Evolutionary conservation across 805 yeast genomes (phyloP).

Genomic region (Blastobotrys mokoenaii): DNA sequence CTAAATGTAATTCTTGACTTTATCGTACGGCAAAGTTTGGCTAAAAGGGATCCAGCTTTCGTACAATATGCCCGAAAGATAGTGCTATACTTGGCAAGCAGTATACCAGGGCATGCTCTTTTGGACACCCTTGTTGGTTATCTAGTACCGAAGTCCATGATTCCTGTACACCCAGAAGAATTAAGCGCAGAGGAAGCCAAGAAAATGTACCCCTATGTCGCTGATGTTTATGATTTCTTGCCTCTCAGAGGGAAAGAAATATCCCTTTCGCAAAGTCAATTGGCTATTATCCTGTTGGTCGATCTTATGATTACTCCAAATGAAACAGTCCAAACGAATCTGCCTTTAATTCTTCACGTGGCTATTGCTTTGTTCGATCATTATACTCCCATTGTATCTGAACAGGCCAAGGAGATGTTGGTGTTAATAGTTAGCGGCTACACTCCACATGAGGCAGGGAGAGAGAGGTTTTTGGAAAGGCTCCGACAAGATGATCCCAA

Average conservation of each 20-base stretch:
- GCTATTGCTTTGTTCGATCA: conserved; percentile 80
- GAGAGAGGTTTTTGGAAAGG: conserved; percentile 36
- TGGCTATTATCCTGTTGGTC: conserved; percentile 76
- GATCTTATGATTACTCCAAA: conserved; percentile 61
- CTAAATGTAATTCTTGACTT: conserved; percentile 65
- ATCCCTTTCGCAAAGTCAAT: conserved; percentile 77
- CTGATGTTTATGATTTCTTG: conserved; percentile 54
- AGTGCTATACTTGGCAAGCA: conserved; percentile 54
- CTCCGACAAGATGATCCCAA: conserved; percentile 46
- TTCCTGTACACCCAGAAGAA: conserved; percentile 51
- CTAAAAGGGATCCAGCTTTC: conserved; percentile 60
- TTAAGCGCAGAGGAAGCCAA: conserved; percentile 29
- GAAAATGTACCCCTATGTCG: conserved; percentile 60
- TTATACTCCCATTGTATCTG: conserved; percentile 73
- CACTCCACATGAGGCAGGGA: conserved; percentile 14
- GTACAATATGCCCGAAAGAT: conserved; percentile 77
- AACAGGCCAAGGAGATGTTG: conserved; percentile 70
- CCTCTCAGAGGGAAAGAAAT: conserved; percentile 45
- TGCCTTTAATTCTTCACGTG: conserved; percentile 72
- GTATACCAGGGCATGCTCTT: conserved; percentile 39
- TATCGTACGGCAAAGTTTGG: conserved; percentile 57
- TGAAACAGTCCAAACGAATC: conserved; percentile 48
- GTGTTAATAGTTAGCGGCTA: conserved; percentile 55
- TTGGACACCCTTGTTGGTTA: conserved; percentile 55
- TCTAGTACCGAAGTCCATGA: conserved; percentile 79